A percentile compares a stretch with the other conserved stretches of the same genome.
Evolutionary conservation across 768 basidiomycete genomes (phyloP).

Genomic region (Pisolithus tinctorius): DNA sequence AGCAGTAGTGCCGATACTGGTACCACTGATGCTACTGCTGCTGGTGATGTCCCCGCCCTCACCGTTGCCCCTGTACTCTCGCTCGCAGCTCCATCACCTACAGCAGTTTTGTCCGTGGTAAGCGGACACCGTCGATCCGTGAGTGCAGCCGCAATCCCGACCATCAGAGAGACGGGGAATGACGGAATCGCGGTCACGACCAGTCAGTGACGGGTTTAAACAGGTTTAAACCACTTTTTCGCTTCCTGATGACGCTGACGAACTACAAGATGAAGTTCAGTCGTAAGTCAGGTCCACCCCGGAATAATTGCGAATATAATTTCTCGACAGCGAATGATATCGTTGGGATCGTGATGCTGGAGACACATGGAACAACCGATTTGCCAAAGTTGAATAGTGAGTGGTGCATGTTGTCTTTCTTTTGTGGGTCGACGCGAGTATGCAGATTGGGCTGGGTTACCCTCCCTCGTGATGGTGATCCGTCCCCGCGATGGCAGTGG

Average conservation of each 20-base stretch:
- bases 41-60: constrained; percentile 9
- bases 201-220: too few species aligned
- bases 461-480: too few species aligned
- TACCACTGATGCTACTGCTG: constrained; percentile 1
- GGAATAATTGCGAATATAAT: constrained; percentile 42
- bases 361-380: constrained; percentile 79
- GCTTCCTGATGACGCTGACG: too few species aligned
- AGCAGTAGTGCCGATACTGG: too few species aligned
- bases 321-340: constrained; percentile 74
- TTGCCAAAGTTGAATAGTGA: constrained; percentile 80
- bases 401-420: constrained; percentile 23
- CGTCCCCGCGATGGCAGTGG: constrained; percentile 44
- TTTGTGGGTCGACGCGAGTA: background rate
- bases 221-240: too few species aligned
- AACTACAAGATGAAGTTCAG: constrained; percentile 31
- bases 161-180: too few species aligned
- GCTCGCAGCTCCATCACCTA: constrained; percentile 4
- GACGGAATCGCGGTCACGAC: too few species aligned
- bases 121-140: constrained; percentile 25
- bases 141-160: constrained; percentile 25
- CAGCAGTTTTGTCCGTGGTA: constrained; percentile 3
- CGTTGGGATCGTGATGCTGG: constrained; percentile 91
- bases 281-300: constrained; percentile 22
- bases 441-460: background rate
- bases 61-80: constrained; percentile 4